Conservation (phyloP, 1,284 basidiomycete genomes). For the Rhodotorula sp. region DNA sequence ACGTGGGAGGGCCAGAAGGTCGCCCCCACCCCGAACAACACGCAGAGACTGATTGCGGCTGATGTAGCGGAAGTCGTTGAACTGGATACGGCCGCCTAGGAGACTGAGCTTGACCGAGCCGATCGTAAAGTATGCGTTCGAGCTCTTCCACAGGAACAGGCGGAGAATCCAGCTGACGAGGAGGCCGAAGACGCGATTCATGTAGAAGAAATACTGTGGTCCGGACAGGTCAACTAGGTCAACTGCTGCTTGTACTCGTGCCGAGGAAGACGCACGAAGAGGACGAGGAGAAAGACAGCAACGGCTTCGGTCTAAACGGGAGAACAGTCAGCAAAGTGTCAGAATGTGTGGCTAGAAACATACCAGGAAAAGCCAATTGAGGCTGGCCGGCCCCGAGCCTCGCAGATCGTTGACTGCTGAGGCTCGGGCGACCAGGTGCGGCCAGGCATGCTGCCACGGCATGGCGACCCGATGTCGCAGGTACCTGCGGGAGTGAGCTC, state of each 20-base stretch:
- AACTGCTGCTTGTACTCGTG: not conserved
- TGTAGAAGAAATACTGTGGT: slow-evolving; percentile 74
- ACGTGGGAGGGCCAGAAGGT: not conserved
- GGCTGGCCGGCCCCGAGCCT: slow-evolving; percentile 2
- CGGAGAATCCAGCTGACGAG: slow-evolving; percentile 64
- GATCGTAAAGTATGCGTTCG: slow-evolving; percentile 72
- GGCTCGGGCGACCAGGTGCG: not conserved
- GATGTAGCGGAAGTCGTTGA: slow-evolving; percentile 82
- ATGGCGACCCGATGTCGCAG: not conserved
- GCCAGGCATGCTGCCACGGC: not conserved
- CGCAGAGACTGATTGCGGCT: slow-evolving; percentile 84
- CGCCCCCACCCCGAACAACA: slow-evolving; percentile 58
- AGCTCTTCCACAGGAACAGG: slow-evolving; percentile 67
- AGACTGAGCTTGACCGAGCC: slow-evolving; percentile 81
- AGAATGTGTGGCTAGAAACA: not conserved
- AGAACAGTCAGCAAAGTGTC: not conserved
- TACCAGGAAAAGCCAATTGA: slow-evolving; percentile 50
- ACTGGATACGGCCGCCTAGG: slow-evolving; percentile 77
- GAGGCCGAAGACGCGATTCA: slow-evolving; percentile 76
- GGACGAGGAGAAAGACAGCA: slow-evolving; percentile 66
- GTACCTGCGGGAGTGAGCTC: no score
- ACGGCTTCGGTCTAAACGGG: slow-evolving; percentile 63
- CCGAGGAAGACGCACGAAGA: slow-evolving; percentile 43
- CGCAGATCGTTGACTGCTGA: slow-evolving; percentile 2
- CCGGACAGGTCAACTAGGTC: no score